Conservation (phyloP, 805 yeast genomes). For the Clavispora carvajalis region DNA sequence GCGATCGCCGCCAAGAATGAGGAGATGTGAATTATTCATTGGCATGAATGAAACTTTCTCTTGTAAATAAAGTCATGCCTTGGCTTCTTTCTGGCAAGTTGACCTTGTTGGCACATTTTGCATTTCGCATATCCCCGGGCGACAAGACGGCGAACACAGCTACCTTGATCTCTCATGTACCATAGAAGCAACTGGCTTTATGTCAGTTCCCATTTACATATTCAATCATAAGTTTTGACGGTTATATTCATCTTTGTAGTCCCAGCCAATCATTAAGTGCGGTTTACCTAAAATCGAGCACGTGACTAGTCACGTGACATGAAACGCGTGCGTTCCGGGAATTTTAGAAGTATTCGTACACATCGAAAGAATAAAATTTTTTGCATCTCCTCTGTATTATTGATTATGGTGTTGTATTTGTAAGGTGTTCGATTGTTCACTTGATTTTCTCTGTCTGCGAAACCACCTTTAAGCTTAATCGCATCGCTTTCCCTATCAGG, state of each 20-base stretch:
- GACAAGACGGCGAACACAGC: not conserved
- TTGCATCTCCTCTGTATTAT: too few species aligned
- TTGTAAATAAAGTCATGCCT: not conserved
- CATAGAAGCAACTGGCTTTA: not conserved
- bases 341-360: too few species aligned
- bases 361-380: too few species aligned
- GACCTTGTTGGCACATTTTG: not conserved
- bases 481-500: conserved; percentile 1
- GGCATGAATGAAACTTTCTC: too few species aligned
- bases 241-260: not conserved
- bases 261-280: not conserved
- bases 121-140: too few species aligned
- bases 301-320: not conserved
- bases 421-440: too few species aligned
- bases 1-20: not conserved
- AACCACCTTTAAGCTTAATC: not conserved
- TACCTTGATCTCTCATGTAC: too few species aligned
- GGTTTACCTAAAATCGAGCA: not conserved
- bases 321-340: too few species aligned
- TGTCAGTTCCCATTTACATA: not conserved
- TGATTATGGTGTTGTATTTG: too few species aligned
- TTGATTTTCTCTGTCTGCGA: too few species aligned
- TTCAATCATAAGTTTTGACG: not conserved
- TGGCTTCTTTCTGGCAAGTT: not conserved
- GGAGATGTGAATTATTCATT: not conserved